Base-by-base conservation (phyloP, 2,329 filamentous ascomycete genomes). In the Ceratocystis smalleyi region DNA sequence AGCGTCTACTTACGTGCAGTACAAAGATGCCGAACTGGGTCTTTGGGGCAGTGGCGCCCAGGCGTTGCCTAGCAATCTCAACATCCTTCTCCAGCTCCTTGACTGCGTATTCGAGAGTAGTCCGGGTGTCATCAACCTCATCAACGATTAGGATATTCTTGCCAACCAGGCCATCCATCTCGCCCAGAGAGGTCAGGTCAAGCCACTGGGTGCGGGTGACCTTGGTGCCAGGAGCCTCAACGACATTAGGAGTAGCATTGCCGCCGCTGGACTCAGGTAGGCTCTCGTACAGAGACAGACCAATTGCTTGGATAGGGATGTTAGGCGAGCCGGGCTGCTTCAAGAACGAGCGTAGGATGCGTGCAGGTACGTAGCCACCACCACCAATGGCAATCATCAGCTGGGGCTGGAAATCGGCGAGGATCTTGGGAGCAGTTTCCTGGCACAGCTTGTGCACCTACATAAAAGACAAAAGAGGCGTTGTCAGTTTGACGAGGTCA, bases 181-280 rank as follows among this genome's bases (percentile, higher is more conserved):
- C 85, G 69, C 83, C 81, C 59, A 96, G 82, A 59, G 86, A 87
- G 68, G 82, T 88, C 67, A 99, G 79, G 75, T 99, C 94, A 65
- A 99, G 85, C 94, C 94, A 99, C 82, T 99, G 94, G 47, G 94
- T 97, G 70, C 94, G 88, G 51, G 90, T 97, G 70, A 99, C 94
- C 78, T 95, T 94, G 69, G 89, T 96, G 69, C 92, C 92, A 54
- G 88, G 86, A 68, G 81, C 77, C 77, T 99, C 94, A 66, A 77
- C 75, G n/a, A 61, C 65, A 63, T 74, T 73, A 61, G 77, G 75
- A 66, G 77, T 77, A 61, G 70, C 70, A 65, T 76, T 74, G 65
- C 79, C 64, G 66, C 82, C 80, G 68, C 81, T 79, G 67, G 78
- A 78, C 61, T 76, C 71, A 67, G 80, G 73, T 59, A 97, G 86